A percentile compares a stretch with the other conserved stretches of the same genome.
Evolutionary conservation across 805 yeast genomes (phyloP).

Genomic region (Zygosaccharomyces lentus): DNA sequence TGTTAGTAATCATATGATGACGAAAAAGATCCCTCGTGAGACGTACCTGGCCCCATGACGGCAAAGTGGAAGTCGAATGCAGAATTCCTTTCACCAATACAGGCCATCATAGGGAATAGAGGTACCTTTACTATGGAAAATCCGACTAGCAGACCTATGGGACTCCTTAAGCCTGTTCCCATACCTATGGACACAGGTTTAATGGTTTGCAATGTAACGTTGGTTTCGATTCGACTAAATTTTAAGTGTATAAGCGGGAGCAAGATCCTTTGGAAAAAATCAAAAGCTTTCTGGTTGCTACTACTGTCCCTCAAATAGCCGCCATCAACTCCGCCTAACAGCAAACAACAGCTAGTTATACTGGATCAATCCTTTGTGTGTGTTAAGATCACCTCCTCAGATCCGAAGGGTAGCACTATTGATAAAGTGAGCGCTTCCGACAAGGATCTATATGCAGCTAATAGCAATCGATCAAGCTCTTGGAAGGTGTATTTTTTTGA

Average conservation of each 20-base stretch:
- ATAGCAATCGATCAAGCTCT: constrained; percentile 11
- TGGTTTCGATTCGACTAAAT: too few species aligned
- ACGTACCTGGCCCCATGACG: constrained; percentile 46
- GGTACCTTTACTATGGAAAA: constrained; percentile 50
- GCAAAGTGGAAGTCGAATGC: constrained; percentile 40
- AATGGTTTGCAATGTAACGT: too few species aligned
- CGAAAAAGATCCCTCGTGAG: constrained; percentile 50
- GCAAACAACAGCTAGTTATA: constrained; percentile 24
- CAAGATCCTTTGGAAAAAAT: too few species aligned
- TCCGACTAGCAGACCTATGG: constrained; percentile 49
- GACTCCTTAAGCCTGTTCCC: constrained; percentile 47
- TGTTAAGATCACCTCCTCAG: constrained; percentile 6
- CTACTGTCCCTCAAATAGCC: too few species aligned
- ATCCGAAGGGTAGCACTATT: constrained; percentile 3
- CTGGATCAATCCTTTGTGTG: not conserved
- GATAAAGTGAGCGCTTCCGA: constrained; percentile 16
- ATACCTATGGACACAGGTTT: constrained; percentile 49
- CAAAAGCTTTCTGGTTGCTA: too few species aligned
- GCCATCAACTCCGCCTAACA: too few species aligned
- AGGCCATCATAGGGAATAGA: constrained; percentile 52
- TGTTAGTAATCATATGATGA: constrained; percentile 51
- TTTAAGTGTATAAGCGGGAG: too few species aligned
- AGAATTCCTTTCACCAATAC: constrained; percentile 54
- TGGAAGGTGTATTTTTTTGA: constrained; percentile 30
- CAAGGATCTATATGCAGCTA: constrained; percentile 15